Conservation (phyloP, 2,329 filamentous ascomycete species). For the Mycogone perniciosa region DNA sequence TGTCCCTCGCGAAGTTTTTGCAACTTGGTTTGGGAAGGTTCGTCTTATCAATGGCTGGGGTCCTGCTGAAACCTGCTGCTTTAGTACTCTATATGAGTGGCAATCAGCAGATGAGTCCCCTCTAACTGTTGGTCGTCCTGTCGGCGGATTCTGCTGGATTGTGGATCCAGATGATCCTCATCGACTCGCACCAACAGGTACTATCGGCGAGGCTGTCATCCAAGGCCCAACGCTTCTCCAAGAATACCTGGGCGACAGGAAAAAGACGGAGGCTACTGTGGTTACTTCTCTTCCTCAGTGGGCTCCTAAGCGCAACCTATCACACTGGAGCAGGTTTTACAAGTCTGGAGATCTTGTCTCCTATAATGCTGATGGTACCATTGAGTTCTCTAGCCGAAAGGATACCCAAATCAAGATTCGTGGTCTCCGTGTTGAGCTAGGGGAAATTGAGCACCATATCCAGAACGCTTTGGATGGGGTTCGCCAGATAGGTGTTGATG, state of each 20-base stretch:
- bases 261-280: background rate
- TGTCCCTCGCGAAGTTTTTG: background rate
- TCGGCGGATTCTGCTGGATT: conserved; percentile 8
- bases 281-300: background rate
- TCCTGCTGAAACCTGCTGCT: too few species aligned
- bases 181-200: conserved; percentile 1
- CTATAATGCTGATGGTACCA: conserved; percentile 2
- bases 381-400: conserved; percentile 6
- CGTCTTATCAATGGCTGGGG: too few species aligned
- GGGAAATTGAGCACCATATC: conserved; percentile 9
- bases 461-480: background rate
- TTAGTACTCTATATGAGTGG: too few species aligned
- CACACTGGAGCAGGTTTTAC: conserved; percentile 5
- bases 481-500: background rate
- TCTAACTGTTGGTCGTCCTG: conserved; percentile 5
- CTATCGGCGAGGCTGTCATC: conserved; percentile 4
- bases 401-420: conserved; percentile 5
- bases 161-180: conserved; percentile 3
- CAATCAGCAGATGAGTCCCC: conserved; percentile 1
- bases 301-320: background rate
- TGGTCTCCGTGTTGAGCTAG: conserved; percentile 1
- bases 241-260: conserved; percentile 20
- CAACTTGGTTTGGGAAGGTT: too few species aligned
- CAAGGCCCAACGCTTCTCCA: conserved; percentile 3
- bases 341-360: conserved; percentile 4